Evolutionary conservation across 2,329 filamentous ascomycete species (phyloP).

Genomic region (Penicillium sp.): DNA sequence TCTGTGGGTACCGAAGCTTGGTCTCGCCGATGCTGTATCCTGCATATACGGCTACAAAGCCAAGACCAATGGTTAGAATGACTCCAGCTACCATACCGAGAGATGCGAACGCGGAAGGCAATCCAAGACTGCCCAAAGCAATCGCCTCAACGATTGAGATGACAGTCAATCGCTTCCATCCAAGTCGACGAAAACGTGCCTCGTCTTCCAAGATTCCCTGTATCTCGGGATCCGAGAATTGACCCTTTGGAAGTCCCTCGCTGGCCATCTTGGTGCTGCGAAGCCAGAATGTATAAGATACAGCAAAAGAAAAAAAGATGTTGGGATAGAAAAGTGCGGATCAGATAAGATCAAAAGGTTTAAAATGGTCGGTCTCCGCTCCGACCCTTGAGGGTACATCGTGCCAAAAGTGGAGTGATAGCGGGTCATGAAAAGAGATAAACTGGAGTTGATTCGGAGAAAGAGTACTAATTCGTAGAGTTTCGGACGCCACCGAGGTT

Average conservation of each 20-base stretch:
- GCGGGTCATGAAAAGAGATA: background rate
- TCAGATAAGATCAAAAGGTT: slow-evolving; percentile 10
- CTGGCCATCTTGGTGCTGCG: background rate
- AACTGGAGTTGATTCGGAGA: background rate
- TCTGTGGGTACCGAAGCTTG: slow-evolving; percentile 6
- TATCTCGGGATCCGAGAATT: slow-evolving; percentile 2
- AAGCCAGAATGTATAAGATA: background rate
- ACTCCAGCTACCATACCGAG: slow-evolving; percentile 4
- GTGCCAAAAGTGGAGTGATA: background rate
- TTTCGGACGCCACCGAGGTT: background rate
- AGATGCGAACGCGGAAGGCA: slow-evolving; percentile 7
- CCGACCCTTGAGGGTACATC: background rate
- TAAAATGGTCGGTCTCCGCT: background rate
- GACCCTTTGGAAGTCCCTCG: slow-evolving; percentile 6
- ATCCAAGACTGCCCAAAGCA: slow-evolving; percentile 5
- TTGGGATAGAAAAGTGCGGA: background rate
- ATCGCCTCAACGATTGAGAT: slow-evolving; percentile 8
- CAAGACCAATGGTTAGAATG: background rate
- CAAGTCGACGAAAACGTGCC: slow-evolving; percentile 3
- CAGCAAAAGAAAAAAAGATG: background rate
- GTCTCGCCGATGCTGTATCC: slow-evolving; percentile 5
- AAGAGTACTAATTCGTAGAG: background rate
- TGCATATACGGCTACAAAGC: slow-evolving; percentile 7
- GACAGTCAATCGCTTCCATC: slow-evolving; percentile 7
- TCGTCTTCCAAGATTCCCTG: slow-evolving; percentile 2